Evolutionary conservation across 2,329 filamentous ascomycete species (phyloP), one percentile per base, ranked within the genome.

Genomic region (Triangularia verruculosa): DNA sequence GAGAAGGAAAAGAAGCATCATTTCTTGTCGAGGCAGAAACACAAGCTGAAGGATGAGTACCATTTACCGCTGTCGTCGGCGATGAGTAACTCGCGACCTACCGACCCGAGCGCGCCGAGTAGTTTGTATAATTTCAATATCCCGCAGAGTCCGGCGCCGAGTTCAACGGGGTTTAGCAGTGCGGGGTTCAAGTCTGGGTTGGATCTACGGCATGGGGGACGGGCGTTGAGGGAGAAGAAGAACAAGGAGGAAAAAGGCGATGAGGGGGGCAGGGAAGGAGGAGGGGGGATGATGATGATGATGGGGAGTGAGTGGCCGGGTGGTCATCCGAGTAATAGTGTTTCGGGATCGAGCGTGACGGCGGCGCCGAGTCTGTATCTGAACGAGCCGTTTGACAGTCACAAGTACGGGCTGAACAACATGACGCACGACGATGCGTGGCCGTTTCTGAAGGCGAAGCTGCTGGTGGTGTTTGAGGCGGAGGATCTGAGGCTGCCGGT

Each of bases 1-100:
- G 88, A 90, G 64, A 91, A 90, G 76, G 88, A 91, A 70, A 90
- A 90, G 77, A 90, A 89, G 68, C 91, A 93, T 70, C 88, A 93
- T 72, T 93, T 94, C 69, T 74, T 94, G 60, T 92, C 89, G 7
- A 82, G 91, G 43, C 89, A 92, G 72, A 93, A 93, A 72, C 85
- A 93, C 72, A 93, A 93, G 74, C 79, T 91, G 63, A 87, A 84
- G 75, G 89, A 92, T 67, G 90, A 93, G 65, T 87, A 86, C 66
- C 84, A 88, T 69, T 80, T 93, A 2, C 88, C 89, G 1, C 77
- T 93, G 2, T 92, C 89, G 0, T 93, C 90, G 3, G 89, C 89
- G 2, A 86, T 87, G 64, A 92, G 89, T 75, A 93, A 91, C 71
- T 93, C 90, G 1, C 84, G 85, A 68, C 89, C 90, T 1, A 89